Percentiles rank a stretch among this genome's conserved stretches.
These are phyloP conservation scores for Blastobotrys aristatus DNA, from an alignment of 1,139 yeast genomes.

Conservation along the genomic window DNA sequence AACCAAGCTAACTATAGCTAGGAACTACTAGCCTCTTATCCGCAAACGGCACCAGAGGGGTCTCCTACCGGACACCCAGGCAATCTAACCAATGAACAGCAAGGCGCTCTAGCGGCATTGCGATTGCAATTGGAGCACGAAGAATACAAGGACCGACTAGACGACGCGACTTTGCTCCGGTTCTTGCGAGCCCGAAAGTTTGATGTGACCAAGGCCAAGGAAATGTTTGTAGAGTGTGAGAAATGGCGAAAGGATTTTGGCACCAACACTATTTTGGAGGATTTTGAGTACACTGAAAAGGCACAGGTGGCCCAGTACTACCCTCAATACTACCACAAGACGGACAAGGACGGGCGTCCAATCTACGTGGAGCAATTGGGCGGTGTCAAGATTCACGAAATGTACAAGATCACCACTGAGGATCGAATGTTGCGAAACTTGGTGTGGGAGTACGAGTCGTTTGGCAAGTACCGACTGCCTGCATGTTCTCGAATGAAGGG, in stretches of 20 bases:
- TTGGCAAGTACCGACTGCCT: slow-evolving; percentile 77
- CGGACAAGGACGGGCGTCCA: slow-evolving; percentile 96
- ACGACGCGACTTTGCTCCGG: slow-evolving; percentile 84
- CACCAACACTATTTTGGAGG: slow-evolving; percentile 75
- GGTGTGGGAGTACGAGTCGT: slow-evolving; percentile 97
- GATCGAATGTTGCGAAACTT: slow-evolving; percentile 94
- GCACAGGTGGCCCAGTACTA: slow-evolving; percentile 82
- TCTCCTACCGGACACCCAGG: slow-evolving; percentile 78
- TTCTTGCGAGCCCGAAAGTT: slow-evolving; percentile 95
- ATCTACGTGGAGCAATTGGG: slow-evolving; percentile 93
- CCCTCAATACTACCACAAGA: slow-evolving; percentile 96
- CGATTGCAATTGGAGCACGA: slow-evolving; percentile 52
- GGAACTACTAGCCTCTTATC: slow-evolving; percentile 40
- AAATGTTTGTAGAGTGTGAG: slow-evolving; percentile 84
- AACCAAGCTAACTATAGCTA: not conserved
- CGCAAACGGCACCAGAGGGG: slow-evolving; percentile 62
- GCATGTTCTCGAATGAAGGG: slow-evolving; percentile 88
- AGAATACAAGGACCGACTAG: slow-evolving; percentile 72
- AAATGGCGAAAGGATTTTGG: slow-evolving; percentile 88
- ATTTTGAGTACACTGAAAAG: slow-evolving; percentile 87
- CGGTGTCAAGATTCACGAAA: slow-evolving; percentile 76
- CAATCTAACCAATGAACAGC: slow-evolving; percentile 65
- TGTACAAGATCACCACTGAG: slow-evolving; percentile 90
- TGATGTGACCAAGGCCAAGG: slow-evolving; percentile 69
- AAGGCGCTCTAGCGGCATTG: slow-evolving; percentile 52